Base-by-base conservation (phyloP, 495 filamentous ascomycete species). In the Daldinia decipiens region DNA sequence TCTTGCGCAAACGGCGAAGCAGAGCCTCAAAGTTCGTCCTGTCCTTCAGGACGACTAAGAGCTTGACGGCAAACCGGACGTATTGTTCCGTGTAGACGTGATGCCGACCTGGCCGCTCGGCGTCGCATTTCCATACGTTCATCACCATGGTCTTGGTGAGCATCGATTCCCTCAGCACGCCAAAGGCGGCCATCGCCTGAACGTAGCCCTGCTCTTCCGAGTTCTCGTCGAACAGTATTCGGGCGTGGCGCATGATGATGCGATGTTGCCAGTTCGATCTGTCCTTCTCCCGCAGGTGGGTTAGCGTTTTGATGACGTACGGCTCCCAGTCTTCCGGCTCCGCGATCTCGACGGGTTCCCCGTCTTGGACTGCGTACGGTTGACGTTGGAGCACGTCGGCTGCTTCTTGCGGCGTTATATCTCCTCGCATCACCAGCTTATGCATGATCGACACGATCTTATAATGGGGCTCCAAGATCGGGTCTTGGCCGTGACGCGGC, bases 261-360 rank as follows among this genome's bases (percentile, higher is more conserved):
- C 95, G 91, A 73, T 99, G 95, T 76, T 99, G 95, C 95, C 95
- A 99, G 73, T 97, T 93, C 3, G 91, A 89, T 80, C 97, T 97
- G 74, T 99, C 95, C 24, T 92, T 93, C 53, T 87, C 88, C 65
- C 92, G 91, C 58, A 98, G 85, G 55, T 87, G 86, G 58, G 87
- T 89, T 53, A 98, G 80, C 3, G 90, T 87, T 55, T 88, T 84
- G 9, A 95, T 84, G 26, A 95, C 85, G 70, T 92, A 96, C 11
- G 83, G 74, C 53, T 92, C 88, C 92, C 95, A 99, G 15, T 85
- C 84, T 34, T 89, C 88, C 12, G 79, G 65, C 27, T 89, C 87
- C 2, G 71, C 71, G 24, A 87, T 76, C 31, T 76, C 68, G 1
- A 80, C 72, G 24, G 69, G 68, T 21, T 78, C 74, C n/a, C 79